These are phyloP conservation scores for Cenchrus fungigraminus DNA, from an alignment of 176 grass and related monocot species.

Conservation along the genomic window DNA sequence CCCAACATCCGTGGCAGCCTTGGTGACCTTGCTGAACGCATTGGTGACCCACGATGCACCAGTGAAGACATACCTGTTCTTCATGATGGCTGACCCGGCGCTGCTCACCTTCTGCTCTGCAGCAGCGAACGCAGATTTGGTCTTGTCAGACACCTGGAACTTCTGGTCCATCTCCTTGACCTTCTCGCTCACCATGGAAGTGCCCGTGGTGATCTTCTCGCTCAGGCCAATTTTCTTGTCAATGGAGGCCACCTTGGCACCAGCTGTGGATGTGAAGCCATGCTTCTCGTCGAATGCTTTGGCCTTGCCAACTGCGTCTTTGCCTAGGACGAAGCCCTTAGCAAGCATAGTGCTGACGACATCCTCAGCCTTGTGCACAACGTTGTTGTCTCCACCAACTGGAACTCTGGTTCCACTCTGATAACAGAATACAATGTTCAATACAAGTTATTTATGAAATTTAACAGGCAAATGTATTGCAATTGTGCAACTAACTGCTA, in stretches of 20 bases:
- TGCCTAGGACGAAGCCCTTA: conserved; percentile 84
- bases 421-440: conserved; percentile 6
- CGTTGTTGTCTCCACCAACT: conserved; percentile 47
- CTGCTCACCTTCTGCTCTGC: conserved; percentile 83
- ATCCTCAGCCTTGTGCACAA: conserved; percentile 89
- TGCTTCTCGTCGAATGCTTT: conserved; percentile 78
- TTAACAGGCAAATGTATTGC: not conserved
- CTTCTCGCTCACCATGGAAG: conserved; percentile 68
- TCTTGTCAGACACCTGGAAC: conserved; percentile 89
- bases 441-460: not conserved
- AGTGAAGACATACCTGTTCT: conserved; percentile 86
- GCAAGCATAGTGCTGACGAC: conserved; percentile 86
- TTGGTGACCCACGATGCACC: conserved; percentile 66
- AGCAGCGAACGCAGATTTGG: conserved; percentile 58
- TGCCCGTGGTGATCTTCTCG: conserved; percentile 74
- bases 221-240: conserved; percentile 89
- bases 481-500: not conserved
- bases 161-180: conserved; percentile 85
- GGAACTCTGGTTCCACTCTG: conserved; percentile 50
- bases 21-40: conserved; percentile 70
- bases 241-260: conserved; percentile 69
- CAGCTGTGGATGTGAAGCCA: conserved; percentile 77
- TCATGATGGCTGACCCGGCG: conserved; percentile 81
- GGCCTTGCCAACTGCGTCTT: conserved; percentile 72
- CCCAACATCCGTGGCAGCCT: conserved; percentile 67